These are phyloP conservation scores for Lactuca sativa DNA, from an alignment of 129 eudicot genomes.

Conservation along the genomic window DNA sequence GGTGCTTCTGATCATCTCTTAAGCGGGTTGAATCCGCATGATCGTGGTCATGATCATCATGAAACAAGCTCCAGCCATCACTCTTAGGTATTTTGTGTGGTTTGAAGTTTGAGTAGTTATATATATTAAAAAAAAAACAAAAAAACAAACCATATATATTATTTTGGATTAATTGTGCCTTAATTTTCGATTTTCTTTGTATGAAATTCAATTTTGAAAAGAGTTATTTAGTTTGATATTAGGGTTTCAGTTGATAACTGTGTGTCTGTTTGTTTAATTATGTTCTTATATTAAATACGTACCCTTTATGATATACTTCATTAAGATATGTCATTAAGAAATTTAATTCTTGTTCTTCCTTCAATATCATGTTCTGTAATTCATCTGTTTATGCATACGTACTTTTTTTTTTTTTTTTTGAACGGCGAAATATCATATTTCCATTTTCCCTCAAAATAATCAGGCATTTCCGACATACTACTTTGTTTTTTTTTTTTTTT, in stretches of 20 bases:
- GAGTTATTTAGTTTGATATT: constrained; percentile 7
- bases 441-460: not conserved
- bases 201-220: constrained; percentile 11
- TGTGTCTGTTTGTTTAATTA: not conserved
- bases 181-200: not conserved
- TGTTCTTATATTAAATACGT: not conserved
- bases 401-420: constrained; percentile 13
- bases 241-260: not conserved
- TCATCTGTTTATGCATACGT: not conserved
- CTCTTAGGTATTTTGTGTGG: constrained; percentile 10
- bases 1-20: constrained; percentile 22
- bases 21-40: constrained; percentile 15
- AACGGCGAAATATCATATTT: too few species aligned
- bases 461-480: constrained; percentile 1
- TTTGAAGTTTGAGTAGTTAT: not conserved
- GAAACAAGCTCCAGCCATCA: constrained; percentile 18
- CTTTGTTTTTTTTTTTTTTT: not conserved
- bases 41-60: constrained; percentile 29
- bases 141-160: constrained; percentile 19
- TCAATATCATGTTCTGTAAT: not conserved
- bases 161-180: not conserved
- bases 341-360: not conserved
- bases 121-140: not conserved
- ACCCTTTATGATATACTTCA: not conserved
- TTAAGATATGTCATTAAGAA: not conserved